Evolutionary conservation across 1,284 basidiomycete species (phyloP).

Genomic region (Uromyces viciae-fabae): DNA sequence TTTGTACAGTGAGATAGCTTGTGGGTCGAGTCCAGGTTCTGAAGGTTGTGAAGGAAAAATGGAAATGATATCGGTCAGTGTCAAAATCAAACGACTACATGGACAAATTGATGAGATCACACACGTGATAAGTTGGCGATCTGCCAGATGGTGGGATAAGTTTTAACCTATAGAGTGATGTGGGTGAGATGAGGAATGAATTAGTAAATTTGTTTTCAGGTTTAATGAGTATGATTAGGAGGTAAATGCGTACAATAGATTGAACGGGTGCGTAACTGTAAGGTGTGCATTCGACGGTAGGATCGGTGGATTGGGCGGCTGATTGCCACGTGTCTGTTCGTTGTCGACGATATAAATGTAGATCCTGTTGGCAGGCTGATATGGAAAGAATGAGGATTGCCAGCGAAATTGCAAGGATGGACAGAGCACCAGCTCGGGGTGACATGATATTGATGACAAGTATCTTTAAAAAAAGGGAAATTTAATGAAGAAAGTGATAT

Average conservation of each 20-base stretch:
- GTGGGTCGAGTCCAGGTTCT: constrained; percentile 41
- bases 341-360: constrained; percentile 34
- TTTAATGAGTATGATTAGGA: not conserved
- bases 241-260: not conserved
- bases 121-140: constrained; percentile 41
- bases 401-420: not conserved
- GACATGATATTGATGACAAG: not conserved
- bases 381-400: not conserved
- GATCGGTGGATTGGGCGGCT: constrained; percentile 4
- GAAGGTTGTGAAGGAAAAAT: not conserved
- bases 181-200: not conserved
- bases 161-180: constrained; percentile 24
- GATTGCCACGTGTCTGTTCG: constrained; percentile 15
- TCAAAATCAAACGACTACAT: not conserved
- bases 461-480: too few relatives aligned
- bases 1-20: constrained; percentile 20
- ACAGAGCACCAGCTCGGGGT: not conserved
- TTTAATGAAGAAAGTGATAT: not conserved
- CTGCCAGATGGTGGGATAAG: constrained; percentile 38
- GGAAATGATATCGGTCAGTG: not conserved
- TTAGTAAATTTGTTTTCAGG: not conserved
- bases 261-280: constrained; percentile 39
- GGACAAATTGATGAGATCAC: not conserved
- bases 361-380: constrained; percentile 15
- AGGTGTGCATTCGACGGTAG: constrained; percentile 20